phyloP scores from a whole-genome alignment of 371 early-diverging fungal species.

The Circinella minor region DNA sequence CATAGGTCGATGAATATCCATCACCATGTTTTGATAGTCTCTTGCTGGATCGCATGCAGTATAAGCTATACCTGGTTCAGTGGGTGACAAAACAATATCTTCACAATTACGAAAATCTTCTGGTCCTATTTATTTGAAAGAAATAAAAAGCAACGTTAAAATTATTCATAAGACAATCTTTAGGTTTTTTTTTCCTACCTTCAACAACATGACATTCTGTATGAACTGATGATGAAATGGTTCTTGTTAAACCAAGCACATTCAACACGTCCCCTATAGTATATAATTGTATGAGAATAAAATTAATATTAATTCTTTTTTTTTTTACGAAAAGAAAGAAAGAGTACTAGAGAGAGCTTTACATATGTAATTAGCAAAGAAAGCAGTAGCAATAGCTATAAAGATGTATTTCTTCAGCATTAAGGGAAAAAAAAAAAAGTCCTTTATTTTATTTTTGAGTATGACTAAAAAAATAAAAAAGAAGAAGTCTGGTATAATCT shows the following conservation, averaged over 20 bases:
- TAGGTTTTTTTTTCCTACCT: neutral
- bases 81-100: constrained; percentile 24
- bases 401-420: neutral
- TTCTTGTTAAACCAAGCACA: neutral
- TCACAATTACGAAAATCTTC: constrained; percentile 37
- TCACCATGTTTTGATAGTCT: constrained; percentile 28
- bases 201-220: constrained; percentile 1
- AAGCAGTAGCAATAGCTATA: neutral
- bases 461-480: neutral
- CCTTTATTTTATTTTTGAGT: too few species aligned
- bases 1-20: constrained; percentile 25
- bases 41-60: constrained; percentile 39
- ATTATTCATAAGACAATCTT: too few species aligned
- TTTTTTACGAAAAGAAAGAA: neutral
- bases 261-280: neutral
- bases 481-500: neutral
- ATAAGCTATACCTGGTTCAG: constrained; percentile 34
- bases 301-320: neutral
- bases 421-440: neutral
- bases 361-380: neutral
- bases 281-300: neutral
- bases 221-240: neutral
- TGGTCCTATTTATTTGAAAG: too few species aligned
- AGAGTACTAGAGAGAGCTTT: neutral
- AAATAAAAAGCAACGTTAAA: too few species aligned